Percentiles rank a stretch among this genome's conserved stretches.
phyloP scores from a whole-genome alignment of 208 protist species.

The Trypanosoma caninum region DNA sequence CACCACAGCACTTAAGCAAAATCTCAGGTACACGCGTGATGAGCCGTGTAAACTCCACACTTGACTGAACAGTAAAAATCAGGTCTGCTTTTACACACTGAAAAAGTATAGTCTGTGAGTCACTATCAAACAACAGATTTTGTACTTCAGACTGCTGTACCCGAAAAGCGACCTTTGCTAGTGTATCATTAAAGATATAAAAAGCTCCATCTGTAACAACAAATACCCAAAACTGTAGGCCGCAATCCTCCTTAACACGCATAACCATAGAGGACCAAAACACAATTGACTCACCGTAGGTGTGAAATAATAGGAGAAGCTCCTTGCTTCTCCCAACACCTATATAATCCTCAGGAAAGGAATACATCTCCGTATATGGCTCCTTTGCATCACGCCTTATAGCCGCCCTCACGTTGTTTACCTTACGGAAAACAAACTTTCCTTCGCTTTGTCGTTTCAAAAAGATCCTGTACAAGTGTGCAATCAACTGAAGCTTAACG shows the following conservation, averaged over 20 bases:
- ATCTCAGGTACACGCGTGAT: conserved; percentile 26
- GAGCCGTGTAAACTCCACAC: conserved; percentile 42
- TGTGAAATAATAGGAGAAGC: conserved; percentile 36
- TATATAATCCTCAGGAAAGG: conserved; percentile 26
- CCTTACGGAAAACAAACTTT: conserved; percentile 40
- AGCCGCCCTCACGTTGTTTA: conserved; percentile 27
- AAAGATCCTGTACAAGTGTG: conserved; percentile 53
- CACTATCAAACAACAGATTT: conserved; percentile 39
- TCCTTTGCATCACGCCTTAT: conserved; percentile 45
- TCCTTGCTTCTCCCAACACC: conserved; percentile 23
- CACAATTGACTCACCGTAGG: conserved; percentile 41
- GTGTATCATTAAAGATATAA: conserved; percentile 37
- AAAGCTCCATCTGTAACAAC: conserved; percentile 55
- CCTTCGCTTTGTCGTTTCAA: conserved; percentile 25
- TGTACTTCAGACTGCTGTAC: conserved; percentile 32
- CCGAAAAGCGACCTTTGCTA: conserved; percentile 36
- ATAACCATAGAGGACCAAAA: conserved; percentile 55
- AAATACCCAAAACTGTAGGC: conserved; percentile 29
- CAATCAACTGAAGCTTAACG: conserved; percentile 56
- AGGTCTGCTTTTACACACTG: conserved; percentile 36
- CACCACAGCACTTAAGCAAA: conserved; percentile 26
- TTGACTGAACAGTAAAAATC: conserved; percentile 48
- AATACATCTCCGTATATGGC: conserved; percentile 32
- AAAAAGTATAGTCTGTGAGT: conserved; percentile 47
- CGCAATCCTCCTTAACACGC: conserved; percentile 28